Base-by-base conservation (phyloP, 495 filamentous ascomycete genomes). In the Neurospora sp. region DNA sequence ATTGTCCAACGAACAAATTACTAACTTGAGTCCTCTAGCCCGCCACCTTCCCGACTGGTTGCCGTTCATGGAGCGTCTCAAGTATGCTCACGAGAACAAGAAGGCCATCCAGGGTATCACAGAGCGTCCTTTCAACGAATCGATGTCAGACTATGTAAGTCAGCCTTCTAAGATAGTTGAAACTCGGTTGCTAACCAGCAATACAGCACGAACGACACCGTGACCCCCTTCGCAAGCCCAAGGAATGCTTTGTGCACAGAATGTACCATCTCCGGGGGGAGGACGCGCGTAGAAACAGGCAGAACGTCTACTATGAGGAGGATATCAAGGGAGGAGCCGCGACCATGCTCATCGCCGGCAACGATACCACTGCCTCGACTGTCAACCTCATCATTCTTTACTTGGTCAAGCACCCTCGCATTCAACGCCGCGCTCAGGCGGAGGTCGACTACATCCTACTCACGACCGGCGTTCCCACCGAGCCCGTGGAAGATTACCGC, bases 361-460 rank as follows among this genome's bases (percentile, higher is more conserved):
- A 83, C 44, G 84, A 87, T 71, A 87, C 86, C 7, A 84, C 82
- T 38, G 81, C 78, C 59, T 80, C 79, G 40, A 84, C 84, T 0
- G 72, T 82, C 0, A 83, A 79, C 40, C 78, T 85, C 12, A 77
- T 84, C 16, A 76, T 85, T 35, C 76, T 86, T 8, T 82, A 84
- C 71, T 75, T 84, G 37, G 79, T 84, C 76, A 73, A 80, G n/a
- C 81, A 85, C 71, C 80, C 79, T 0, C 80, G 86, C 0, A 85
- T 85, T 0, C 86, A 88, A 69, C 75, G 77, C 20, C 86, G 84
- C 37, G 88, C 88, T 4, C 88, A 88, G 74, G 85, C 82, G 9
- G 89, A 92, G 75, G 79, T 92, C 48, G 88, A 91, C 75, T 73
- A 77, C 14, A 84, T 89, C 3, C 14, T 65, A 65, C 53, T 65